Base-by-base conservation (phyloP, 306 rosid genomes). In the Sechiopsis laciniata region DNA sequence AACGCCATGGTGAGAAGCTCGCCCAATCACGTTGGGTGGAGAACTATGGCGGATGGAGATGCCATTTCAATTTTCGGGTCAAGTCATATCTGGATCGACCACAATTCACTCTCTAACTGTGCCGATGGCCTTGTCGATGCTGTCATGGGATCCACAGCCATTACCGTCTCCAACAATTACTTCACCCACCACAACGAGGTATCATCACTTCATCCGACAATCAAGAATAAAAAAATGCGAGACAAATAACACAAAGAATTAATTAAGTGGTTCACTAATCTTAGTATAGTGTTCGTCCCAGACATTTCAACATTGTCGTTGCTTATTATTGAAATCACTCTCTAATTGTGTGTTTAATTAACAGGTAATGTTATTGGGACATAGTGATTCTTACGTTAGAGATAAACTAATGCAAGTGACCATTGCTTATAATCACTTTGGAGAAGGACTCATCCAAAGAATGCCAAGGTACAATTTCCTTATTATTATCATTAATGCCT, bases 121-220 rank as follows among this genome's bases (percentile, higher is more conserved):
- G 98, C 98, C 61, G 98, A 94, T 81, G 98, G 98, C 21, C 97
- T 93, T 37, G 94, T 93, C 61, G 98, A 93, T 77, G 98, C 98
- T 73, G 88, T 93, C 80, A 85, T 93, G 94, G 98, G 98, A 54
- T 93, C 98, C 62, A 93, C 97, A 22, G 91, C 98, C 11, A 86
- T 93, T 58, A 93, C 98, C 71, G 85, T 93, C 75, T 86, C 98
- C 67, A 93, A 90, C 96, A 94, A 94, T 87, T 96, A 94, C 84
- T 55, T 94, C 26, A 94, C 98, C 82, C 98, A 94, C 86, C 98
- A 94, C 88, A 94, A 94, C 59, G 98, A 94, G 91, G 98, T 93
- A 64, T 63, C 71, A 55, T 65, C 76, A 64, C 29, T 73, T 46
- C 58, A 10, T 48, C 68, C 51, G 57, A 32, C 37, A 32, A 32